Base-by-base conservation (phyloP, 2,329 filamentous ascomycete genomes). In the Nothomitra cinnamomea region DNA sequence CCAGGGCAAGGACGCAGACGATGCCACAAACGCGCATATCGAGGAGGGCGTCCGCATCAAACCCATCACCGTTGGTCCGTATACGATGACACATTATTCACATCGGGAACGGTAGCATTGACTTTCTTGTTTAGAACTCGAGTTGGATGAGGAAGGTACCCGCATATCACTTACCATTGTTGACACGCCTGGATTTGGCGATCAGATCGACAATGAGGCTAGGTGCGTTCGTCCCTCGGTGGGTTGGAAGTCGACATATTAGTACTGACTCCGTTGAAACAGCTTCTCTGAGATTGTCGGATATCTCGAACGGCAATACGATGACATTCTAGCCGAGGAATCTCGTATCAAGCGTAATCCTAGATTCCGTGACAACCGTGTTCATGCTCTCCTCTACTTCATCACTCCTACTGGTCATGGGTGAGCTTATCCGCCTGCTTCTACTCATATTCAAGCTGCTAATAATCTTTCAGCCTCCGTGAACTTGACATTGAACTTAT, bases 341-440 rank as follows among this genome's bases (percentile, higher is more conserved):
- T 96, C 92, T 64, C 87, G 92, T 76, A 98, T 98, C 78, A 98
- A 98, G 86, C 92, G 92, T 88, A 98, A 98, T 76, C 92, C 92
- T 63, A 83, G 92, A 66, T 98, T 98, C 84, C 84, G 92, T 67
- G 92, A 98, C 74, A 96, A 98, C 75, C 87, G 92, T 74, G 87
- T 98, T 50, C 92, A 98, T 67, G 92, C 89, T 61, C 82, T 98
- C 69, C 83, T 98, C 64, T 98, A 98, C 79, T 98, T 98, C 71
- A 96, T 98, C 76, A 94, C 92, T 60, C 92, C 92, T 49, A 98
- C 92, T 57, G 92, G 92, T 64, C 88, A 95, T 69, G 89, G 85
- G 85, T 88, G 76, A 65, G 79, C 68, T 42, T 15, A 17, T 51
- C 19, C 10, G 24, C n/a, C 40, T n/a, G 10, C 35, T 22, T 52